Base-by-base conservation (phyloP, 441 rosid species). In the Jatropha multifida region DNA sequence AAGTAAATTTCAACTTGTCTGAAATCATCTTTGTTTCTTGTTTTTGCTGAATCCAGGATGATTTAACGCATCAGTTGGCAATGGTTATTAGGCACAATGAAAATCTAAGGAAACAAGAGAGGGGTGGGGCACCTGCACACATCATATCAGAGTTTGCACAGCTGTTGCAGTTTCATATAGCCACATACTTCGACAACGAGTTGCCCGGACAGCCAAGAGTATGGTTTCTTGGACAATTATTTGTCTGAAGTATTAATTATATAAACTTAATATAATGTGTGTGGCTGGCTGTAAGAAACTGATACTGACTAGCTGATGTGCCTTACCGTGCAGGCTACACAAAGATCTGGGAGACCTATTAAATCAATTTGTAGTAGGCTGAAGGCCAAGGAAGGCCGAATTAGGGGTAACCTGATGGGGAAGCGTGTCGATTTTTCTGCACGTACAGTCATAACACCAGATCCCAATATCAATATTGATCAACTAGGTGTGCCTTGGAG, bases 191-290 rank as follows among this genome's bases (percentile, higher is more conserved):
- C 87, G 99, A 96, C 85, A 96, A 96, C 73, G 99, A 96, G 82
- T 83, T 96, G 83, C 99, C 99, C 66, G 99, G 98, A 83, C 97
- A 92, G 84, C 98, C 98, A 78, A 93, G 99, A 97, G 99, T 96
- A 89, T 77, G 23, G 61, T 44, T 73, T 68, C 63, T 76, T 44
- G 11, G 15, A 67, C 6, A 10, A 49, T 38, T 8, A 54, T 37
- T n/a, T 59, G n/a, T 63, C 60, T 27, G 44, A 54, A 26, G 58
- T 51, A 1, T 32, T 1, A 32, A 32, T 2, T 32, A 17, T 42
- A 41, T 13, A 52, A 41, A 37, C 27, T 8, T 2, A 27, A 9
- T 7, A 23, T 41, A 41, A 17, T 58, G 4, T 61, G 1, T 10
- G 20, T 48, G 9, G 40, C 40, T 7, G 18, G 13, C 49, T 58